Conservation (phyloP, 257 asterid genomes). For the Nyctanthes arbortristis region DNA sequence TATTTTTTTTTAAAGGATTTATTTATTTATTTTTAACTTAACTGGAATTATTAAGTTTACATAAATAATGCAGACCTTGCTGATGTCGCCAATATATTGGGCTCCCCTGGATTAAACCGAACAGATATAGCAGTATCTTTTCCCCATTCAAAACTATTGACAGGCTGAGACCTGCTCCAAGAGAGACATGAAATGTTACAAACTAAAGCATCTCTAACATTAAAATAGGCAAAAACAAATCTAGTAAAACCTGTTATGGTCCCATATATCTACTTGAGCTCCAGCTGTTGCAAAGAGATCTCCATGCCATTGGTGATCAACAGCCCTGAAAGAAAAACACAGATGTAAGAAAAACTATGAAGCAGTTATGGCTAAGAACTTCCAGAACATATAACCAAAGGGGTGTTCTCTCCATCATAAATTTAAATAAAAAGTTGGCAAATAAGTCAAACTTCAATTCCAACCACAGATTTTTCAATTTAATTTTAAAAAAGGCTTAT, state of each 20-base stretch:
- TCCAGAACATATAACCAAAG: background rate
- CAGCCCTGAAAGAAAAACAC: constrained; percentile 55
- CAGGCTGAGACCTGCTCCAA: constrained; percentile 82
- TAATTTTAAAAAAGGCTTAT: too few species aligned
- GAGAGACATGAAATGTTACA: constrained; percentile 20
- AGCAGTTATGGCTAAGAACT: background rate
- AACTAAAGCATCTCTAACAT: constrained; percentile 11
- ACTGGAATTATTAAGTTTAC: constrained; percentile 11
- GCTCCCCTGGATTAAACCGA: constrained; percentile 95
- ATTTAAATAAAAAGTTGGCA: too few species aligned
- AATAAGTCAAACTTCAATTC: too few species aligned
- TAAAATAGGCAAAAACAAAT: background rate
- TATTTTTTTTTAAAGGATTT: too few species aligned
- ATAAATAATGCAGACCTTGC: constrained; percentile 56
- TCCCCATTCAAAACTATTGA: constrained; percentile 87
- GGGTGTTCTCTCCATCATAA: too few species aligned
- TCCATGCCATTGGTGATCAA: constrained; percentile 92
- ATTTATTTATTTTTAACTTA: background rate
- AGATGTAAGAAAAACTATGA: background rate
- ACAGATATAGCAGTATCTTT: constrained; percentile 66
- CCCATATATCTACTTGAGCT: constrained; percentile 96
- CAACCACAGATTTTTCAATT: too few species aligned
- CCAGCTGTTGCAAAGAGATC: constrained; percentile 95
- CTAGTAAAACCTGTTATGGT: constrained; percentile 74
- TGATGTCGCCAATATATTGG: constrained; percentile 81